Conservation (phyloP, 495 filamentous ascomycete genomes). For the Chaetomidium leptoderma region DNA sequence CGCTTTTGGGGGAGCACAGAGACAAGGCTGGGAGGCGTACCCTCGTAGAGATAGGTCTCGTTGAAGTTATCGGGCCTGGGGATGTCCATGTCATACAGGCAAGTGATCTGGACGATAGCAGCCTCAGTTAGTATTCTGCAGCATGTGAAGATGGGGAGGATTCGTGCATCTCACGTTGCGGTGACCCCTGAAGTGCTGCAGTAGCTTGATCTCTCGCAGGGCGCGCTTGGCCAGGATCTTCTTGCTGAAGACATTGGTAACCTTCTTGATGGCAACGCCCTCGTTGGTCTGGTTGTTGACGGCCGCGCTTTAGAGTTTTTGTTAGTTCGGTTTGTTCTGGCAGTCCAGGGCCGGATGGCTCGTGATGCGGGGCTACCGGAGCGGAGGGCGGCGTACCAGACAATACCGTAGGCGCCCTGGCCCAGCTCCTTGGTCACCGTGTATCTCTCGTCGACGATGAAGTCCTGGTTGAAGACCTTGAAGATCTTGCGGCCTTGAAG, state of each 20-base stretch:
- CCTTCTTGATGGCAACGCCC: constrained; percentile 98
- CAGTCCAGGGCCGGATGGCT: too few relatives aligned
- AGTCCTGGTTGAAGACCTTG: constrained; percentile 99
- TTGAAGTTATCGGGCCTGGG: constrained; percentile 97
- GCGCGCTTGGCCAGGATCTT: constrained; percentile 98
- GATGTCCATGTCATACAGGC: constrained; percentile 99
- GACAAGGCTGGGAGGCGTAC: constrained; percentile 46
- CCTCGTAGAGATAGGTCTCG: constrained; percentile 98
- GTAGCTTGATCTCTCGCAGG: constrained; percentile 93
- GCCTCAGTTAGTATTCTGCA: constrained; percentile 12
- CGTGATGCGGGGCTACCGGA: background rate
- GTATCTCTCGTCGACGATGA: constrained; percentile 96
- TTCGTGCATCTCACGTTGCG: constrained; percentile 46
- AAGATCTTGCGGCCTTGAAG: constrained; percentile 88
- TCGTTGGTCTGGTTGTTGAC: constrained; percentile 87
- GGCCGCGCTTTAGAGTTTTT: constrained; percentile 60
- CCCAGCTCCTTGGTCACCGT: constrained; percentile 98
- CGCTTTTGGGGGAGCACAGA: background rate
- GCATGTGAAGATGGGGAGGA: background rate
- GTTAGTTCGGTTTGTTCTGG: constrained; percentile 6
- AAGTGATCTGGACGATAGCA: constrained; percentile 70
- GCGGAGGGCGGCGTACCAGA: constrained; percentile 64
- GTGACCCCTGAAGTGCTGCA: constrained; percentile 92
- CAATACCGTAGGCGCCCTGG: constrained; percentile 96
- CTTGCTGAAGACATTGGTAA: constrained; percentile 99